Base-by-base conservation (phyloP, 2,329 filamentous ascomycete genomes). In the Alternaria viburni region DNA sequence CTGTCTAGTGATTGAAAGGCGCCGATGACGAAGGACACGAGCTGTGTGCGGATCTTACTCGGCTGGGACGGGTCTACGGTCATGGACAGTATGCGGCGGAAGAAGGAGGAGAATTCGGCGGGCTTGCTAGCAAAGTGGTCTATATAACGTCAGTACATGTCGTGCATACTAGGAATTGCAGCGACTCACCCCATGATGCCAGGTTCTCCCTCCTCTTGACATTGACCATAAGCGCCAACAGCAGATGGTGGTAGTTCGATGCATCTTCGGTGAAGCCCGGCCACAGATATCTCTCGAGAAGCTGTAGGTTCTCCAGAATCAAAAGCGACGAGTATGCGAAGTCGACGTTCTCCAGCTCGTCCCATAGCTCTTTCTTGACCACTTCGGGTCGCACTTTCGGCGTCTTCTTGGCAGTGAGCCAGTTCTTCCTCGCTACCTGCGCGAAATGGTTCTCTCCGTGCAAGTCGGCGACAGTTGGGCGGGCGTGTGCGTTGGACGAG, bases 1-100 rank as follows among this genome's bases (percentile, higher is more conserved):
- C 90, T 94, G 78, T 99, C 96, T 30, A 99, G 85, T 50, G 93
- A 97, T 79, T 98, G 94, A 77, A 97, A 99, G 36, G 95, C 92
- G 69, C 90, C 89, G 54, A 97, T 96, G 66, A 98, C 86, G 80
- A 98, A 98, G 23, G 88, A 91, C 21, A 99, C 84, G n/a, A 98
- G 87, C 56, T 97, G 90, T 9, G 91, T 92, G 64, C 93, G 89
- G 58, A 84, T 77, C 57, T 78, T 79, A 36, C 76, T 79, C 3
- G 81, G 74, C 46, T 84, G 77, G n/a, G 81, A 80, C 1, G 74
- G 66, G 63, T 85, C 84, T 57, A 97, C 86, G 26, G 85, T 93
- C 88, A 98, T 90, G 32, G 93, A 96, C 3, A 98, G 86, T 28
- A 97, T 87, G 69, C 96, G 93, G 69, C 93, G 91, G 81, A 98